Evolutionary conservation across 495 filamentous ascomycete genomes (phyloP), one percentile per base, ranked within the genome.

Genomic region (Penicillium paradoxum): DNA sequence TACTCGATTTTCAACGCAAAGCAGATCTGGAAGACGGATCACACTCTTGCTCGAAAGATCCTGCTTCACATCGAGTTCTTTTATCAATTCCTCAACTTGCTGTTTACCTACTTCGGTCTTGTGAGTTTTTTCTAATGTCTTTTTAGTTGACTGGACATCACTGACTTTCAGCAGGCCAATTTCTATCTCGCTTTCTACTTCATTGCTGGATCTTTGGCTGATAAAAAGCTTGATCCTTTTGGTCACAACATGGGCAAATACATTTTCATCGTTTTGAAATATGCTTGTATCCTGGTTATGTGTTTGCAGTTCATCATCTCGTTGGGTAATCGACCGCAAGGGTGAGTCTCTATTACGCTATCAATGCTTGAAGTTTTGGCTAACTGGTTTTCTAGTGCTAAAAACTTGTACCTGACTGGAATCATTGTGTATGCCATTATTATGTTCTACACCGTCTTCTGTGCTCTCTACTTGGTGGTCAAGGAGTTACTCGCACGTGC

Each of bases 131-230:
- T 9, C 2, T 27, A 3, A 32, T 22, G 13, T 41, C 5, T 6
- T 22, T 25, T 29, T n/a, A n/a, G n/a, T 43, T 51, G 43, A 34
- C 44, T 24, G 4, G 6, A 39, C 36, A 1, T 19, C 11, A 24
- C 58, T 58, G 33, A 51, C 49, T 29, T 10, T 8, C 2, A 14
- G 30, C 22, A 84, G 82, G 92, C 93, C 61, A 99, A 99, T 70
- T 99, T 97, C 73, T 99, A 97, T 66, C 82, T 99, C 45, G 93
- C 90, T 56, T 99, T 99, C 70, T 97, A 90, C 80, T 97, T 97
- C 78, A 89, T 97, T 64, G 90, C 91, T 40, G 95, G 95, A 34
- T 95, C 91, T n/a, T 80, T 99, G 13, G 82, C 86, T 5, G 89
- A 97, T 59, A 68, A 81, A 0, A 75, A 73, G 30, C 74, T 96